phyloP scores from a whole-genome alignment of 2,329 filamentous ascomycete genomes.

The Hymenoscyphus linearis region DNA sequence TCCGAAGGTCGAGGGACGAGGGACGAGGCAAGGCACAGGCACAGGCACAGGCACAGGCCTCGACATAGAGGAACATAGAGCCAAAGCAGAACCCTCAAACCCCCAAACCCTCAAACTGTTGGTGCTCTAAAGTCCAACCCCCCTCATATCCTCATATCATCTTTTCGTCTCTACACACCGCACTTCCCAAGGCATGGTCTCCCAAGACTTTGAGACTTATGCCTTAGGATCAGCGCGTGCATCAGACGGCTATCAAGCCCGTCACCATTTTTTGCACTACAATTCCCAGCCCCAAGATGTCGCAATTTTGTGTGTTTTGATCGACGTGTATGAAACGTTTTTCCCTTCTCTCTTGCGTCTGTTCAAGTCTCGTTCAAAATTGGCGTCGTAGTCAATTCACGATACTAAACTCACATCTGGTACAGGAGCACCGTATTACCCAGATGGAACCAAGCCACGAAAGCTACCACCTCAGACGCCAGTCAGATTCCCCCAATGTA shows the following conservation, averaged over 20 bases:
- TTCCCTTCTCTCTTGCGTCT: constrained; percentile 4
- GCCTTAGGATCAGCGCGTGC: constrained; percentile 7
- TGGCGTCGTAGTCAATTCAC: constrained; percentile 1
- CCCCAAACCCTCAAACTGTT: neutral
- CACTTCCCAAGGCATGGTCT: constrained; percentile 3
- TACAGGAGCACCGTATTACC: neutral
- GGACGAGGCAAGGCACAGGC: neutral
- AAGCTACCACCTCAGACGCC: constrained; percentile 25
- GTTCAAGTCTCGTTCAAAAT: neutral
- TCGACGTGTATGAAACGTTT: constrained; percentile 2
- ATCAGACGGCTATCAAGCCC: constrained; percentile 9
- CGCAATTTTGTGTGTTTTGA: neutral
- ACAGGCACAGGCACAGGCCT: neutral
- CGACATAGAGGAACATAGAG: neutral
- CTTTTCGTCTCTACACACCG: neutral
- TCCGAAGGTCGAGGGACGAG: too few species aligned
- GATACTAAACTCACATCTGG: neutral
- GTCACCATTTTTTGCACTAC: neutral
- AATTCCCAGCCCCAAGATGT: too few species aligned
- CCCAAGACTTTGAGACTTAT: constrained; percentile 9
- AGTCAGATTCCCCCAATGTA: constrained; percentile 24
- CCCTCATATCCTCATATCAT: too few species aligned
- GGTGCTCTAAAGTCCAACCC: too few species aligned
- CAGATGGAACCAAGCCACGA: constrained; percentile 19
- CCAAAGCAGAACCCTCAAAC: too few species aligned